Percentiles rank a stretch among this genome's conserved stretches.
Evolutionary conservation across 345 rosid species (phyloP).

Genomic region (Ailanthus altissimus): DNA sequence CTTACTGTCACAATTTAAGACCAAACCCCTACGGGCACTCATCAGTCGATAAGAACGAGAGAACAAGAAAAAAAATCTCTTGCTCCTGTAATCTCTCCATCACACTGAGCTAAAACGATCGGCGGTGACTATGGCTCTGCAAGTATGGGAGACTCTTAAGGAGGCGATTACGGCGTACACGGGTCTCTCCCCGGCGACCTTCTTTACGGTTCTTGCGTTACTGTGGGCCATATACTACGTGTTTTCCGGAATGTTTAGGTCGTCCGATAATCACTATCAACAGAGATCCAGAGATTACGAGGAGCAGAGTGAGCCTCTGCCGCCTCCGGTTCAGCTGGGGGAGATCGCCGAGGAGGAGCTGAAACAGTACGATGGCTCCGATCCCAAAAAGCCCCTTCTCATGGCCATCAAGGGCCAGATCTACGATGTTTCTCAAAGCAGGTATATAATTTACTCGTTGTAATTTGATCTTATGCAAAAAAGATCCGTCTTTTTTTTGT

Average conservation of each 20-base stretch:
- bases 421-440: conserved; percentile 98
- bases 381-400: conserved; percentile 83
- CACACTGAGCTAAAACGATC: background rate
- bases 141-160: conserved; percentile 85
- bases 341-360: conserved; percentile 86
- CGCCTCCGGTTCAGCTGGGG: conserved; percentile 88
- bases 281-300: conserved; percentile 43
- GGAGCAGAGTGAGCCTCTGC: conserved; percentile 74
- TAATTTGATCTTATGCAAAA: background rate
- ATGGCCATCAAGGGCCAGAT: conserved; percentile 99
- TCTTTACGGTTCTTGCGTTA: conserved; percentile 76
- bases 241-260: conserved; percentile 60
- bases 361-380: conserved; percentile 77
- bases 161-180: conserved; percentile 84
- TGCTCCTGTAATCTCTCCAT: background rate
- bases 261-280: conserved; percentile 46
- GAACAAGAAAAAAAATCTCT: background rate
- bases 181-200: conserved; percentile 76
- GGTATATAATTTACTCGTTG: conserved; percentile 37
- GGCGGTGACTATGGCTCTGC: conserved; percentile 57
- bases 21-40: background rate
- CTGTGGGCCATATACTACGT: conserved; percentile 70
- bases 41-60: background rate
- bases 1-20: background rate
- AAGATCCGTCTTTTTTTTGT: background rate